Conservation (phyloP, 495 filamentous ascomycete species). For the Xylaria telfairii region DNA sequence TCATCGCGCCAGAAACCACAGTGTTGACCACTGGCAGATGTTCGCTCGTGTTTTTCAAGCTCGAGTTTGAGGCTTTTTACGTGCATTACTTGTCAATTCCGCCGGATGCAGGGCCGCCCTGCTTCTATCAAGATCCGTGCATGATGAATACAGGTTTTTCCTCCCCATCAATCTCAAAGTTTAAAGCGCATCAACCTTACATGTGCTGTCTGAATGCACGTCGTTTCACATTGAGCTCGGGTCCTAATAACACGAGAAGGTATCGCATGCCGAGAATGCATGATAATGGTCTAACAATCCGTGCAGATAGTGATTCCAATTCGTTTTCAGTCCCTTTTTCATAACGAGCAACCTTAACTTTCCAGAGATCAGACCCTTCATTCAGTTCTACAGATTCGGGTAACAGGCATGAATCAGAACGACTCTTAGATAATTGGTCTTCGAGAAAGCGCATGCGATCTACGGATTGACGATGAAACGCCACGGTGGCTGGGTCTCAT, state of each 20-base stretch:
- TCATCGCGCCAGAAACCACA: background rate
- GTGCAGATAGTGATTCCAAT: background rate
- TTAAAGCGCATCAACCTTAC: background rate
- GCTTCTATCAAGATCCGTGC: background rate
- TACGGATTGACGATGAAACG: background rate
- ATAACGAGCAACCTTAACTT: background rate
- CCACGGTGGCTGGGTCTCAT: background rate
- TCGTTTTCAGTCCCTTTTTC: background rate
- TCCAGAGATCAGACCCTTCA: background rate
- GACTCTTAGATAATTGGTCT: background rate
- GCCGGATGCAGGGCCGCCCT: background rate
- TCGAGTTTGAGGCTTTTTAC: background rate
- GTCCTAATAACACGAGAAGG: background rate
- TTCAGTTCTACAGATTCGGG: background rate
- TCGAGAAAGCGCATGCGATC: background rate
- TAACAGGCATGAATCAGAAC: background rate
- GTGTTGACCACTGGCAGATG: background rate
- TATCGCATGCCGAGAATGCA: background rate
- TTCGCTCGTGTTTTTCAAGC: background rate
- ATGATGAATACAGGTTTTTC: background rate
- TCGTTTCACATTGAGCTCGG: slow-evolving; percentile 2
- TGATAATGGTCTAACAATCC: background rate
- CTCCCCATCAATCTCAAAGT: background rate
- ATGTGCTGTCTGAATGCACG: background rate
- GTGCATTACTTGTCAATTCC: background rate